Evolutionary conservation across 148 eudicot species (phyloP), one percentile per base, ranked within the genome.

Genomic region (Spergularia marina): DNA sequence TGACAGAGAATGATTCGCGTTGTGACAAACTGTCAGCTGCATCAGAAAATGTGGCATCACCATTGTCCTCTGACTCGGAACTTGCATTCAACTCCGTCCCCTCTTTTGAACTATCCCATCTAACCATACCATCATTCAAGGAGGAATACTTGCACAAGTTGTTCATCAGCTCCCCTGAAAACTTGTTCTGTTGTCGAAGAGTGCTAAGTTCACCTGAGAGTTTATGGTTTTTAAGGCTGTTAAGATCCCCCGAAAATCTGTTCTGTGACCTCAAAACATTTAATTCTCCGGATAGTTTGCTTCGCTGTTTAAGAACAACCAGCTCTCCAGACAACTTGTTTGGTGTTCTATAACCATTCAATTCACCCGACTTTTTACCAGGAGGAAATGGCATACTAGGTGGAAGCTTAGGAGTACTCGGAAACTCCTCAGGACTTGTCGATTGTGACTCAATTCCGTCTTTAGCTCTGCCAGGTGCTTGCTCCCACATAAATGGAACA

Each of bases 21-120:
- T 73, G 86, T 2, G 94, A 89, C 57, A 90, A 79, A 0, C 85
- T 82, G 41, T 86, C 91, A 15, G 80, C 71, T 21, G 92, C 91
- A 76, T 95, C 99, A 6, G 93, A 88, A 82, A 72, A 90, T 16
- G 85, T 39, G 44, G 16, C 65, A 74, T 70, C 81, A 53, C 25
- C 72, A 18, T 79, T 73, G 16, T 75, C 53, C 15, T 82, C 81
- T 5, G 81, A 30, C 47, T 82, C 81, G 4, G 78, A 82, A 71
- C 72, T 81, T 16, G 25, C 71, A 44, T 73, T 66, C 76, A 63
- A 58, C 57, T 66, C 73, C 13, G 72, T 78, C 51, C 47, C 75
- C 23, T 68, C 77, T 40, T 68, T 75, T 57, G 71, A 67, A 17
- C 67, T 58, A 49, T 74, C 75, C 78, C 78, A 65, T 70, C 75